Base-by-base conservation (phyloP, 2,329 filamentous ascomycete species). In the Ceratocystiopsis brevicomis region DNA sequence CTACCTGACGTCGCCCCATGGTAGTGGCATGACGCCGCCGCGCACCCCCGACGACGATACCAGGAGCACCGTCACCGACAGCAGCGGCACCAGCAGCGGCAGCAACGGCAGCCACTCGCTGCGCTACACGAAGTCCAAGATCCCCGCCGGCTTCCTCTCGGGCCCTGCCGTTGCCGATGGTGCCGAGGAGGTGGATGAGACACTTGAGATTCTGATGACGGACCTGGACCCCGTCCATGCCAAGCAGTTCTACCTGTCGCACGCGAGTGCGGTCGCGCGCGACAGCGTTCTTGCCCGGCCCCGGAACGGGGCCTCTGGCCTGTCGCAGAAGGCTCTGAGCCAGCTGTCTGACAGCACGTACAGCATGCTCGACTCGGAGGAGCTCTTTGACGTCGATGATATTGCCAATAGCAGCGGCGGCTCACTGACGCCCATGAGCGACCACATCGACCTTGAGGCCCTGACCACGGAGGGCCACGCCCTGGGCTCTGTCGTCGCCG, bases 391-490 rank as follows among this genome's bases (percentile, higher is more conserved):
- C 51, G 81, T 93, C 44, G 93, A 93, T 57, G 79, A 78, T 58
- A 80, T 88, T 57, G 78, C 57, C 37, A 57, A 57, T 17, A 59
- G 59, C n/a, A 47, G 47, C 25, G 68, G 73, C 46, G 67, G 67
- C 45, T 67, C 68, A 38, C 76, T 69, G 53, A 71, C 62, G 38
- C 67, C 72, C 9, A 68, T 77, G 40, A 67, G 69, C 21, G 73
- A 76, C 34, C 59, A 67, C 38, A 41, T 47, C 21, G 76, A 86
- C 39, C 38, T 45, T 14, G 76, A 86, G 48, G 80, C 84, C 53
- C 61, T 92, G 53, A 87, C 83, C 47, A 94, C 87, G 5, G 88
- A 98, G 62, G 90, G 90, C 19, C 90, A 98, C 57, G 81, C 86
- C 15, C 71, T 98, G 39, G 90, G 90, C 40, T 90, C 85, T 4